Percentiles rank a stretch among this genome's conserved stretches.
Conservation (phyloP, 192 early-diverging fungal genomes). For the Tieghemiomyces parasiticus region DNA sequence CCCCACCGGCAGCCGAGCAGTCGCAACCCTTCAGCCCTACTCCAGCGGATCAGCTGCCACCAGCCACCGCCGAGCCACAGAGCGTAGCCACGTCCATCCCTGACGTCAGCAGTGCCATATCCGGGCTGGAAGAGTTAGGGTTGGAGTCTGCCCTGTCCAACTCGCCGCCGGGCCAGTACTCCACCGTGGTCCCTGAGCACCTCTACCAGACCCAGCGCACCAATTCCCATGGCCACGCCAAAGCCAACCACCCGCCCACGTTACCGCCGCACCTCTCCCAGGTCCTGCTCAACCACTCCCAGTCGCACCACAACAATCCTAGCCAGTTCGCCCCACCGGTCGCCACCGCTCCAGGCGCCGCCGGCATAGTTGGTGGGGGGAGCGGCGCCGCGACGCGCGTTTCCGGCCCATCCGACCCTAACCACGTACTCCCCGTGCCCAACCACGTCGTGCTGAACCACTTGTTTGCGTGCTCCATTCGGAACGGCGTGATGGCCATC, state of each 20-base stretch:
- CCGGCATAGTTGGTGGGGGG: no score
- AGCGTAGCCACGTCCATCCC: neutral
- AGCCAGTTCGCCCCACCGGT: no score
- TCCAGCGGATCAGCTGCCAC: neutral
- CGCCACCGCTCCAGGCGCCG: no score
- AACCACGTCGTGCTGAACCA: conserved; percentile 92
- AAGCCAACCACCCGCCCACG: conserved; percentile 54
- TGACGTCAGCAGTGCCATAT: neutral
- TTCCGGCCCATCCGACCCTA: conserved; percentile 58
- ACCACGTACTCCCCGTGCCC: conserved; percentile 65
- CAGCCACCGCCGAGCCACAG: neutral
- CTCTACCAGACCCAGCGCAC: conserved; percentile 16
- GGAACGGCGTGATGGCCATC: conserved; percentile 91
- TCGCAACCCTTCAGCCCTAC: neutral
- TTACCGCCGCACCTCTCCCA: conserved; percentile 88
- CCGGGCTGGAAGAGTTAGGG: conserved; percentile 9
- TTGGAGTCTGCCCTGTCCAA: conserved; percentile 29
- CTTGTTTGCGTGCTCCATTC: conserved; percentile 88
- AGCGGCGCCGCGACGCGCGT: conserved; percentile 20
- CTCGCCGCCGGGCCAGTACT: conserved; percentile 50
- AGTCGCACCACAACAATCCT: conserved; percentile 5
- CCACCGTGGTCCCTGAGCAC: conserved; percentile 37
- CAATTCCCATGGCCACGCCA: conserved; percentile 20
- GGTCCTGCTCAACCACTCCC: conserved; percentile 63
- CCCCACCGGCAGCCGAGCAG: neutral